These are phyloP conservation scores for Fusarium stilboides DNA, from an alignment of 2,329 filamentous ascomycete species.

Conservation along the genomic window DNA sequence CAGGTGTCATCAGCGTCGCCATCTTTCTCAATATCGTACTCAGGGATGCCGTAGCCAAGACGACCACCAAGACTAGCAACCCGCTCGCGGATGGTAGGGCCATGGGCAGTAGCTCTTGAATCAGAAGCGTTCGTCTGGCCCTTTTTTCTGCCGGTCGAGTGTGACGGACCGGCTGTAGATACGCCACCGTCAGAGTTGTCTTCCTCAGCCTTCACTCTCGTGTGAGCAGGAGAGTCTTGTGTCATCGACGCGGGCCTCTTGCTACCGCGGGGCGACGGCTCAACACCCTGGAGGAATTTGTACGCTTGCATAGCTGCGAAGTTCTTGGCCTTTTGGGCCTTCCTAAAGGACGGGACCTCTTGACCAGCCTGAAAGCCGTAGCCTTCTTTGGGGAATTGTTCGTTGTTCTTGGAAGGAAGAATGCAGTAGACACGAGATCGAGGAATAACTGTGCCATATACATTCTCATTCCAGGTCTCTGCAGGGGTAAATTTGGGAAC, in stretches of 20 bases:
- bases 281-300: slow-evolving; percentile 9
- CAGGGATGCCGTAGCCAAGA: slow-evolving; percentile 54
- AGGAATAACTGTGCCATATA: slow-evolving; percentile 30
- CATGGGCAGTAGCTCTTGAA: background rate
- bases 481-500: slow-evolving; percentile 14
- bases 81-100: slow-evolving; percentile 41
- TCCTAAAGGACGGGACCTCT: slow-evolving; percentile 56
- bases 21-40: slow-evolving; percentile 53
- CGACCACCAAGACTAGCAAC: slow-evolving; percentile 54
- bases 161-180: background rate
- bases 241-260: slow-evolving; percentile 19
- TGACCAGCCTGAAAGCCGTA: slow-evolving; percentile 53
- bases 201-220: slow-evolving; percentile 36
- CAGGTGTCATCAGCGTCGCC: slow-evolving; percentile 51
- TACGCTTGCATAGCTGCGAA: slow-evolving; percentile 66
- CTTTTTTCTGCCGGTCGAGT: background rate
- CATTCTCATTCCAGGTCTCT: slow-evolving; percentile 34
- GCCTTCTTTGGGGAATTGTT: slow-evolving; percentile 51
- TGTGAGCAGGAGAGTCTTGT: slow-evolving; percentile 18
- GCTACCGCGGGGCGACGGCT: slow-evolving; percentile 13
- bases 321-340: slow-evolving; percentile 68
- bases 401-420: slow-evolving; percentile 37
- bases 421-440: slow-evolving; percentile 50
- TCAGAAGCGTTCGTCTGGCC: background rate
- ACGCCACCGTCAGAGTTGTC: slow-evolving; percentile 27